These are phyloP conservation scores for Chrysophaeum taylorii DNA, from an alignment of 352 stramenopile genomes.

Conservation along the genomic window DNA sequence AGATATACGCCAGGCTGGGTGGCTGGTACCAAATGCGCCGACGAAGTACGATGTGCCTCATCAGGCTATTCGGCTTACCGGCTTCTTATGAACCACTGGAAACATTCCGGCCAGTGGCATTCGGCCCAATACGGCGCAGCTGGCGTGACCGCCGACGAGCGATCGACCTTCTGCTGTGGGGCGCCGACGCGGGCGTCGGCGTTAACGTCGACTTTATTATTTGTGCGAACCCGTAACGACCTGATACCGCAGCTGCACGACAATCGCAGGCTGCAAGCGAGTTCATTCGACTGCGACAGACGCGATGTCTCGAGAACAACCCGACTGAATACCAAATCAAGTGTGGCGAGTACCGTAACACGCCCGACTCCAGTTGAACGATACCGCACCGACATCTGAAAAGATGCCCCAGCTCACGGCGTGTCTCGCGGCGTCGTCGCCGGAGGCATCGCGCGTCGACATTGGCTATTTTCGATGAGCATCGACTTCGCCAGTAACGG, in stretches of 20 bases:
- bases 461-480: conserved; percentile 56
- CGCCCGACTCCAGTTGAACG: conserved; percentile 29
- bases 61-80: background rate
- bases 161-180: no score
- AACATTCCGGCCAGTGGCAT: background rate
- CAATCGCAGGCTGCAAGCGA: background rate
- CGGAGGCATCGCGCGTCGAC: conserved; percentile 29
- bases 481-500: conserved; percentile 58
- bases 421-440: conserved; percentile 24
- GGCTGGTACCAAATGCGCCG: background rate
- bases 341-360: conserved; percentile 22
- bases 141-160: no score
- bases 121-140: no score
- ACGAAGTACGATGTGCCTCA: background rate
- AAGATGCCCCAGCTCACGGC: conserved; percentile 29
- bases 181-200: background rate
- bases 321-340: conserved; percentile 2
- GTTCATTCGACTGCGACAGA: conserved; percentile 14
- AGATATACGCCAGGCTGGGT: background rate
- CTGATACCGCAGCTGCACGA: background rate
- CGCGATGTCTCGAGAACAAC: conserved; percentile 21
- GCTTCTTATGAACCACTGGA: no score
- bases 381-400: conserved; percentile 25
- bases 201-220: conserved; percentile 15
- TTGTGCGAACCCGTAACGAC: conserved; percentile 4